Percentiles rank a stretch among this genome's conserved stretches.
Conservation (phyloP, 176 grass and related monocot genomes). For the Phyllostachys edulis region DNA sequence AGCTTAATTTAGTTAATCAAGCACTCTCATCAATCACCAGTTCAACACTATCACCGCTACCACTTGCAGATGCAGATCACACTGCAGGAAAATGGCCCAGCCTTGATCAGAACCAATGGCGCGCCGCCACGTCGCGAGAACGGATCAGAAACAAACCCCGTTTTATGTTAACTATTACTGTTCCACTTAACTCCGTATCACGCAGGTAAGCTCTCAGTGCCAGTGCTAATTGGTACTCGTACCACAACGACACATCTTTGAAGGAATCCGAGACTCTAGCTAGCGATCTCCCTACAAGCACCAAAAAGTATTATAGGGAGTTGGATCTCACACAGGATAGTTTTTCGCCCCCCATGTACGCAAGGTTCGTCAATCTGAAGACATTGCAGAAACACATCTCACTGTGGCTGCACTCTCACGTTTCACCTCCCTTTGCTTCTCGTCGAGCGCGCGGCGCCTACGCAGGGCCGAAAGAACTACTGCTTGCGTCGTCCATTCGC, state of each 20-base stretch:
- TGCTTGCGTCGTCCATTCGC: not conserved
- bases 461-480: not conserved
- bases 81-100: not conserved
- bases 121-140: too few relatives aligned
- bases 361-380: constrained; percentile 13
- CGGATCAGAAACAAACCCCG: not conserved
- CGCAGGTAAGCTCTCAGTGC: not conserved
- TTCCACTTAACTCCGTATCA: not conserved
- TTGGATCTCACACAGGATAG: not conserved
- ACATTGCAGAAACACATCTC: constrained; percentile 11
- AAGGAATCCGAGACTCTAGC: constrained; percentile 40
- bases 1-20: constrained; percentile 13
- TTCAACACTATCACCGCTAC: not conserved
- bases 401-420: not conserved
- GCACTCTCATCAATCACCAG: constrained; percentile 3
- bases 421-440: not conserved
- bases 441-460: constrained; percentile 7
- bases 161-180: not conserved
- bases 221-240: not conserved
- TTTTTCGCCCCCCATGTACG: not conserved
- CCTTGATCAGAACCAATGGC: not conserved
- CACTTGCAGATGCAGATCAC: not conserved
- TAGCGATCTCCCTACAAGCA: constrained; percentile 12
- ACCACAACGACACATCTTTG: not conserved
- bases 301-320: constrained; percentile 15